phyloP scores from a whole-genome alignment of 2,329 filamentous ascomycete species.

The Pestalotiopsis sp. region DNA sequence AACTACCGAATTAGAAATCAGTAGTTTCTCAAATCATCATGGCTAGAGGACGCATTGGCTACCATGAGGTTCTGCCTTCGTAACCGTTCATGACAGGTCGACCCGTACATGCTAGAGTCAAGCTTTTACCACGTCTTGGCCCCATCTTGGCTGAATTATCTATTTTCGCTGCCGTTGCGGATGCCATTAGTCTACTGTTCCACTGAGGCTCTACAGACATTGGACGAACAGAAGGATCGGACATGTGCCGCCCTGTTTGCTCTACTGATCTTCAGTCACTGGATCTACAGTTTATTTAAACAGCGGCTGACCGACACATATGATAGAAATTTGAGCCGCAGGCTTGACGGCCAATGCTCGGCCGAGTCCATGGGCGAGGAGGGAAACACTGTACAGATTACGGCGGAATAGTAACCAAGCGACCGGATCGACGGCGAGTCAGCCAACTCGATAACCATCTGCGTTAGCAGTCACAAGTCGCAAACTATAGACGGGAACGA shows the following conservation, averaged over 20 bases:
- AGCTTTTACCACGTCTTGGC: neutral
- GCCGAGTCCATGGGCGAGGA: neutral
- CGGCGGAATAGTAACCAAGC: neutral
- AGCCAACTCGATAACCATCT: neutral
- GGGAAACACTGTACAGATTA: neutral
- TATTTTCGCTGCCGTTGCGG: neutral
- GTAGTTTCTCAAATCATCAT: neutral
- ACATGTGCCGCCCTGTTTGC: neutral
- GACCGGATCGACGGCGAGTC: neutral
- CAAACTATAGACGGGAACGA: neutral
- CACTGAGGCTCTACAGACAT: neutral
- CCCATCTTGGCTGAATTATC: neutral
- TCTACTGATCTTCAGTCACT: neutral
- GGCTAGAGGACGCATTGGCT: neutral
- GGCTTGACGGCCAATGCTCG: neutral
- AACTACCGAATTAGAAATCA: neutral
- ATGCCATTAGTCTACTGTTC: neutral
- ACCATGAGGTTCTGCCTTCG: neutral
- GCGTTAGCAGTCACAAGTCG: neutral
- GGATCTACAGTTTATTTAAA: neutral
- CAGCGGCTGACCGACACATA: neutral
- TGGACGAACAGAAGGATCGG: neutral
- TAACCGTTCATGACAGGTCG: neutral
- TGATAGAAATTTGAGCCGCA: neutral
- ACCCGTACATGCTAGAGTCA: neutral